A percentile compares a stretch with the other conserved stretches of the same genome.
Evolutionary conservation across 2,329 filamentous ascomycete species (phyloP).

Genomic region (Aspergillus ibericus): DNA sequence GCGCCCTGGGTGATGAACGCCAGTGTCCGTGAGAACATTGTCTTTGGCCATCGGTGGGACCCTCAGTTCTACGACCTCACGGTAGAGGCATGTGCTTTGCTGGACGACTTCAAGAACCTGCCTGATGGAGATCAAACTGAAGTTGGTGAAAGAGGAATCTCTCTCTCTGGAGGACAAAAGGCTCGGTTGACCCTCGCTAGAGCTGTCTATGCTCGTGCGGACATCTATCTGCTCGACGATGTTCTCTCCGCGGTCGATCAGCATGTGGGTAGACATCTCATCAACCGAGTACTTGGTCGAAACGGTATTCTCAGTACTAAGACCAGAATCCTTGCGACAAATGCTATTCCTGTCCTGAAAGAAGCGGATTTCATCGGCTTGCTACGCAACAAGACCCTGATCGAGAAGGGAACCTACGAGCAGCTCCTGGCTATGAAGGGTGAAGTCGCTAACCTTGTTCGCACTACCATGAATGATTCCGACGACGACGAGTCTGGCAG

Average conservation of each 20-base stretch:
- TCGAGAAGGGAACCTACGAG: conserved; percentile 85
- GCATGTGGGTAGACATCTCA: conserved; percentile 91
- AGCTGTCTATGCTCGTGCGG: conserved; percentile 94
- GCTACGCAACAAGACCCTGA: conserved; percentile 76
- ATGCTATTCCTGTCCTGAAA: conserved; percentile 86
- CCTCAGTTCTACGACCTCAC: conserved; percentile 92
- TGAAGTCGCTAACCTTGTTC: conserved; percentile 80
- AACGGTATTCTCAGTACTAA: conserved; percentile 80
- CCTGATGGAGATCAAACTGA: conserved; percentile 96
- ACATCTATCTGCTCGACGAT: conserved; percentile 93
- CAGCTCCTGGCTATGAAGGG: conserved; percentile 94
- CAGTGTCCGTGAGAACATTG: conserved; percentile 92
- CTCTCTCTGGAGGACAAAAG: conserved; percentile 92
- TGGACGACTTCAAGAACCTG: conserved; percentile 86
- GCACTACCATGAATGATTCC: conserved; percentile 60
- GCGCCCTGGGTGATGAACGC: conserved; percentile 97
- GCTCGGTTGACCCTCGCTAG: conserved; percentile 87
- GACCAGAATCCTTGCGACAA: conserved; percentile 90
- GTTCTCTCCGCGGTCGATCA: conserved; percentile 97
- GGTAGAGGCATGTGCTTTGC: conserved; percentile 82
- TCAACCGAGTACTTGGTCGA: conserved; percentile 86
- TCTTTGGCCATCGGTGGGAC: conserved; percentile 94
- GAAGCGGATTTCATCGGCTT: conserved; percentile 88
- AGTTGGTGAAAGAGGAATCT: conserved; percentile 95
- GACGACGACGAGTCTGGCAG: conserved; percentile 49